phyloP scores from a whole-genome alignment of 2,329 filamentous ascomycete species.

The Zymoseptoria tritici region DNA sequence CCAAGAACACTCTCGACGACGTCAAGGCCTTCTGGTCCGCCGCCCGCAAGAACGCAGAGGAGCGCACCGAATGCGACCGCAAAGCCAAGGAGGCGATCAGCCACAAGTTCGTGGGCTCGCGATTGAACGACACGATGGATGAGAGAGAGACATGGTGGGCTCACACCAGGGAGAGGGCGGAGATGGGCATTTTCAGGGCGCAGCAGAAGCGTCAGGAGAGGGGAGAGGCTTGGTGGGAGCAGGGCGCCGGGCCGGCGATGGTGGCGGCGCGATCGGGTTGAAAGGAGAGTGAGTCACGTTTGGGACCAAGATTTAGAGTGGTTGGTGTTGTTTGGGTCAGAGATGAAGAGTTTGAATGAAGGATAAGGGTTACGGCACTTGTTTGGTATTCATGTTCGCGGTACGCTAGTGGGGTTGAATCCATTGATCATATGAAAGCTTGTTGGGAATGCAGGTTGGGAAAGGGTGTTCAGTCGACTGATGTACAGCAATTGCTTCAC shows the following conservation, averaged over 20 bases:
- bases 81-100: neutral
- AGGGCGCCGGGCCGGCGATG: no score
- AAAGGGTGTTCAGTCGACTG: no score
- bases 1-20: neutral
- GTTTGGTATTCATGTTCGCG: no score
- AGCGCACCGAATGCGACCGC: neutral
- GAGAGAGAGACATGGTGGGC: neutral
- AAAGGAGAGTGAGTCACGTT: neutral
- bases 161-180: neutral
- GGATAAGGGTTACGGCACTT: no score
- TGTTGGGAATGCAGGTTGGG: no score
- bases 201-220: neutral
- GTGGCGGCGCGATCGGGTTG: neutral
- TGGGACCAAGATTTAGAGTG: neutral
- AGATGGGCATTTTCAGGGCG: neutral
- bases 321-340: no score
- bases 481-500: no score
- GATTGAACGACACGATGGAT: neutral
- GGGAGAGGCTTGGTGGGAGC: neutral
- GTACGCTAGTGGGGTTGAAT: no score
- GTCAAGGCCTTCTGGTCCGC: neutral
- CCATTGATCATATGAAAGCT: no score
- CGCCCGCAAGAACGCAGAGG: neutral
- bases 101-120: neutral
- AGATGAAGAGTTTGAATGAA: no score